These are phyloP conservation scores for Pezicula rhizophila DNA, from an alignment of 2,329 filamentous ascomycete genomes.

Conservation along the genomic window DNA sequence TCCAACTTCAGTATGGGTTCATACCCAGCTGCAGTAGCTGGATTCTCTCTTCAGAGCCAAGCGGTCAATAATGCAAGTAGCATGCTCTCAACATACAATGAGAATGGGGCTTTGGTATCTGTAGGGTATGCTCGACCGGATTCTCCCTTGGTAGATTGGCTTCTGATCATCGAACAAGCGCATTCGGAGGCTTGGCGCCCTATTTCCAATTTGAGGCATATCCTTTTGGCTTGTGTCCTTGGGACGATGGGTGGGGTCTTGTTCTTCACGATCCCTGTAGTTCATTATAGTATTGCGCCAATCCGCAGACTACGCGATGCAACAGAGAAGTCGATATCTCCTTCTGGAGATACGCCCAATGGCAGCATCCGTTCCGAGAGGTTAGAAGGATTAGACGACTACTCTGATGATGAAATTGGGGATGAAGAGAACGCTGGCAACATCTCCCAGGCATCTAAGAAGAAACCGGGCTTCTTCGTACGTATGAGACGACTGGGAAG, in stretches of 20 bases:
- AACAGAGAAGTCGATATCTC: slow-evolving; percentile 25
- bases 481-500: slow-evolving; percentile 20
- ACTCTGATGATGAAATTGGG: slow-evolving; percentile 14
- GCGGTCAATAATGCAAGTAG: slow-evolving; percentile 63
- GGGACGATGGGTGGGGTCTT: slow-evolving; percentile 70
- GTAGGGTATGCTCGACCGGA: slow-evolving; percentile 73
- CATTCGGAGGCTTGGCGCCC: slow-evolving; percentile 69
- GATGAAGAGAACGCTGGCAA: slow-evolving; percentile 16
- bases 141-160: slow-evolving; percentile 71
- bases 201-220: slow-evolving; percentile 68
- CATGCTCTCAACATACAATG: slow-evolving; percentile 64
- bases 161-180: slow-evolving; percentile 72
- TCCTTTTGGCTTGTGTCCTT: slow-evolving; percentile 80
- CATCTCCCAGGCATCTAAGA: slow-evolving; percentile 26
- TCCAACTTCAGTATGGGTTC: slow-evolving; percentile 50
- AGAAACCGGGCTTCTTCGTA: slow-evolving; percentile 25
- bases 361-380: slow-evolving; percentile 23
- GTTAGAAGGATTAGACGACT: slow-evolving; percentile 12
- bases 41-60: slow-evolving; percentile 46
- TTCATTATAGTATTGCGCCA: slow-evolving; percentile 74
- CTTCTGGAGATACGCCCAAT: slow-evolving; percentile 25
- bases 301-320: slow-evolving; percentile 34
- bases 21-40: slow-evolving; percentile 58
- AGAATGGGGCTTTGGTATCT: slow-evolving; percentile 62
- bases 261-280: slow-evolving; percentile 68